These are phyloP conservation scores for Spathaspora gorwiae DNA, from an alignment of 805 yeast genomes.

Conservation along the genomic window DNA sequence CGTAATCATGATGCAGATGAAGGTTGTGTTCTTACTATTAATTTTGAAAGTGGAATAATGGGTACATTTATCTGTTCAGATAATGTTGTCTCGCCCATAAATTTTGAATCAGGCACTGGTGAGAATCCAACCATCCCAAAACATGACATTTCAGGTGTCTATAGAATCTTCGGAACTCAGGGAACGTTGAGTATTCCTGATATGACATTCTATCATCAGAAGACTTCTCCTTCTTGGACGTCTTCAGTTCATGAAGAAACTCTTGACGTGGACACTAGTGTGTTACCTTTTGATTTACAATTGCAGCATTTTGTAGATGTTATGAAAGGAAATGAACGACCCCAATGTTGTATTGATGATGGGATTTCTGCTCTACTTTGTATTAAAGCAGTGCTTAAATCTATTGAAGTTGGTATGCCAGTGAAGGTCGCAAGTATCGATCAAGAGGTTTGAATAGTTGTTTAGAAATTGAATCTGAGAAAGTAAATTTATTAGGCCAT, in stretches of 20 bases:
- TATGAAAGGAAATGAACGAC: slow-evolving; percentile 21
- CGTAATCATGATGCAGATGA: slow-evolving; percentile 31
- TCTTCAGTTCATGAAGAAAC: slow-evolving; percentile 14
- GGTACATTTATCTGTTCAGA: slow-evolving; percentile 38
- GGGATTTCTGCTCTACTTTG: slow-evolving; percentile 35
- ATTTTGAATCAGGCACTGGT: slow-evolving; percentile 36
- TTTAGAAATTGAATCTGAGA: too few relatives aligned
- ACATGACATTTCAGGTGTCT: slow-evolving; percentile 27
- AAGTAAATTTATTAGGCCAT: too few relatives aligned
- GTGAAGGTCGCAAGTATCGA: slow-evolving; percentile 20
- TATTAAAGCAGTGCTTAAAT: slow-evolving; percentile 30
- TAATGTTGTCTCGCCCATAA: slow-evolving; percentile 34
- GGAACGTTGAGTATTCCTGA: slow-evolving; percentile 38
- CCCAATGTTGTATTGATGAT: slow-evolving; percentile 30
- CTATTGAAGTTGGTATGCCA: slow-evolving; percentile 32
- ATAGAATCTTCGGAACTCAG: slow-evolving; percentile 34
- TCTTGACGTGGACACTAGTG: slow-evolving; percentile 11
- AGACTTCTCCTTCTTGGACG: slow-evolving; percentile 19
- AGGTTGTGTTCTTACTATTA: slow-evolving; percentile 32
- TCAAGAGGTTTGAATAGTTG: slow-evolving; percentile 10
- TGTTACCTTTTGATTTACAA: slow-evolving; percentile 34
- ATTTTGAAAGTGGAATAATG: slow-evolving; percentile 26
- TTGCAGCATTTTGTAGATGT: slow-evolving; percentile 34
- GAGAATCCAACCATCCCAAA: slow-evolving; percentile 35
- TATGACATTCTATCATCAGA: slow-evolving; percentile 28